Base-by-base conservation (phyloP, 2,329 filamentous ascomycete species). In the Pyrenophora seminiperda region DNA sequence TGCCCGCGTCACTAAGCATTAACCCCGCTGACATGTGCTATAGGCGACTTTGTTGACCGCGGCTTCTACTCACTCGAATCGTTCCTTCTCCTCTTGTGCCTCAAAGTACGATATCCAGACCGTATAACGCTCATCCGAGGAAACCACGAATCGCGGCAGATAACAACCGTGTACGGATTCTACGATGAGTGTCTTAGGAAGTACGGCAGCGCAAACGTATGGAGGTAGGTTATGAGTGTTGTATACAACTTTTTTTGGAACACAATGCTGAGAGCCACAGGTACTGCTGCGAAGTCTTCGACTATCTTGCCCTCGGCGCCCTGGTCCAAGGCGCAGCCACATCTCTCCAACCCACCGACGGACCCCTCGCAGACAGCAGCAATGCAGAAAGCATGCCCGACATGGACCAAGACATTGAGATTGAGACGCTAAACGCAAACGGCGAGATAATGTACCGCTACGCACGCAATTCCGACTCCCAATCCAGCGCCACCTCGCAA, bases 31-130 rank as follows among this genome's bases (percentile, higher is more conserved):
- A 59, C 44, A n/a, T 38, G n/a, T 15, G 3, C 13, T 7, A 6
- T 58, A 91, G 88, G 93, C 71, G 93, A 99, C 75, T 99, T 97
- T 66, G 93, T 99, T 70, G 93, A 99, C 75, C 90, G 93, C 59
- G 93, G 93, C 50, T 99, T 97, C 81, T 99, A 97, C 79, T 96
- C 91, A 2, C 86, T 99, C 63, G 93, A 99, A 77, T 94, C 92
- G 4, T 97, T 99, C 71, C 86, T 97, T 54, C 89, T 99, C 47
- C 86, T 99, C 9, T 84, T 99, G 44, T 96, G 91, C 71, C 85
- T 97, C 65, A 97, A 97, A 81, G 93, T 97, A 54, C 89, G 93
- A 72, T 97, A 97, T 71, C 94, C 93, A 44, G 91, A 97, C 74
- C 90, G 94, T 62, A 97, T 97, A 79, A 97, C 94, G 3, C 83